phyloP scores from a whole-genome alignment of 2,329 filamentous ascomycete genomes.

The Aspergillus sp. region DNA sequence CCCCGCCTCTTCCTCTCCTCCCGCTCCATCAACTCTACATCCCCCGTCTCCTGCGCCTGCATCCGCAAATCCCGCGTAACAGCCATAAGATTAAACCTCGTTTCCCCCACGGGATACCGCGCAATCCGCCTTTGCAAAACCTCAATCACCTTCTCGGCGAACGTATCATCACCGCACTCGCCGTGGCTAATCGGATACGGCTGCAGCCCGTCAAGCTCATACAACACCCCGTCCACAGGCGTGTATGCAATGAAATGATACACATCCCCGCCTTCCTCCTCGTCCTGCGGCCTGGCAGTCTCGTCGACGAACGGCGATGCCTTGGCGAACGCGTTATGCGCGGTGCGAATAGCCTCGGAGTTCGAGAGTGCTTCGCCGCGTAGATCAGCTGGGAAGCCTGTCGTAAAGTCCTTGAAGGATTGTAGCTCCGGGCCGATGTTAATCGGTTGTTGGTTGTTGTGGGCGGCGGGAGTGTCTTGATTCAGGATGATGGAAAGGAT shows the following conservation, averaged over 20 bases:
- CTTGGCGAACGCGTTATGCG: constrained; percentile 85
- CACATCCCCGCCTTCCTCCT: constrained; percentile 69
- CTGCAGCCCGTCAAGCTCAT: constrained; percentile 93
- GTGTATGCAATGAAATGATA: constrained; percentile 99
- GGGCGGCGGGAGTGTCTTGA: constrained; percentile 46
- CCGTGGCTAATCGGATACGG: constrained; percentile 89
- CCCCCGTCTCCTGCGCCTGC: constrained; percentile 72
- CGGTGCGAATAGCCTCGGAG: constrained; percentile 63
- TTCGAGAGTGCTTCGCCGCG: constrained; percentile 66
- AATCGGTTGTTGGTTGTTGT: constrained; percentile 36
- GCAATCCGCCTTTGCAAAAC: constrained; percentile 78
- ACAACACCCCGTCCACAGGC: constrained; percentile 68
- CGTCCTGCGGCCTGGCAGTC: constrained; percentile 64
- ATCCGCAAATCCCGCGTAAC: constrained; percentile 79
- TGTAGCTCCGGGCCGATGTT: constrained; percentile 64
- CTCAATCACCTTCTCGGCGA: constrained; percentile 74
- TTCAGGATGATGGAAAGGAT: constrained; percentile 88
- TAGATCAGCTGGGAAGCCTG: constrained; percentile 70
- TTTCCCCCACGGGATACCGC: constrained; percentile 79
- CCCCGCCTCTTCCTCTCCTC: constrained; percentile 77
- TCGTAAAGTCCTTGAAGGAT: constrained; percentile 83
- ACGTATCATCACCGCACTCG: constrained; percentile 59
- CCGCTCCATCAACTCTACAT: constrained; percentile 66
- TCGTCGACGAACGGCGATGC: constrained; percentile 90
- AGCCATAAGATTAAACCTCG: constrained; percentile 90